Base-by-base conservation (phyloP, 2,329 filamentous ascomycete genomes). In the Sarocladium oryzae region DNA sequence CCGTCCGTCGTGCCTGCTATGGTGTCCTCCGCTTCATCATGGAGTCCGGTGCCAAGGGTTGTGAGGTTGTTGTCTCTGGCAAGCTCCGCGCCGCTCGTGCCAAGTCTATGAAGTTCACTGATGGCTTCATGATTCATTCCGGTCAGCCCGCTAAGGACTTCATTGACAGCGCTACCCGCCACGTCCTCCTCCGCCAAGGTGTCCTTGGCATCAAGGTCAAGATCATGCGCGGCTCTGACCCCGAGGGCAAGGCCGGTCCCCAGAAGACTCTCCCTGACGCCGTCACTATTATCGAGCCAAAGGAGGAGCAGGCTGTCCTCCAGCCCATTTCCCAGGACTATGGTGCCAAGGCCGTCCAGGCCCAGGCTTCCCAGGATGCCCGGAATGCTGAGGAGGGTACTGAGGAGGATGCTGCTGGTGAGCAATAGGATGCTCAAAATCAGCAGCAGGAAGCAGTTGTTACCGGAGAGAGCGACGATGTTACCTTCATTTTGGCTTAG, bases 121-220 rank as follows among this genome's bases (percentile, higher is more conserved):
- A 99, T 77, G 93, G 93, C 74, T 99, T 99, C 89, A 99, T 99
- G 93, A 99, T 99, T 79, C 93, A 99, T 89, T 99, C 93, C 69
- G 93, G 93, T 79, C 93, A 99, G 77, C 93, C 93, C 70, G 93
- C 92, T 70, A 92, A 95, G 79, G 93, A 99, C 80, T 99, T 99
- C 82, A 99, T 99, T 75, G 93, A 99, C 83, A 83, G 79, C 69
- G 95, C 95, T 66, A 97, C 93, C 69, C 93, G 93, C 68, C 93
- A 99, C 89, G 93, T 99, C 68, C 90, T 99, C 63, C 91, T 99
- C 76, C 89, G 95, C 79, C 93, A 99, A 83, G 93, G 93, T 88
- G 93, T 99, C 62, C 82, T 99, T 62, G 93, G 93, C 80, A 99
- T 99, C 82, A 99, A 99, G 86, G 93, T 99, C 77, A 99, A 99